phyloP scores from a whole-genome alignment of 164 flowering plant genomes.

The Stephania cephalantha region DNA sequence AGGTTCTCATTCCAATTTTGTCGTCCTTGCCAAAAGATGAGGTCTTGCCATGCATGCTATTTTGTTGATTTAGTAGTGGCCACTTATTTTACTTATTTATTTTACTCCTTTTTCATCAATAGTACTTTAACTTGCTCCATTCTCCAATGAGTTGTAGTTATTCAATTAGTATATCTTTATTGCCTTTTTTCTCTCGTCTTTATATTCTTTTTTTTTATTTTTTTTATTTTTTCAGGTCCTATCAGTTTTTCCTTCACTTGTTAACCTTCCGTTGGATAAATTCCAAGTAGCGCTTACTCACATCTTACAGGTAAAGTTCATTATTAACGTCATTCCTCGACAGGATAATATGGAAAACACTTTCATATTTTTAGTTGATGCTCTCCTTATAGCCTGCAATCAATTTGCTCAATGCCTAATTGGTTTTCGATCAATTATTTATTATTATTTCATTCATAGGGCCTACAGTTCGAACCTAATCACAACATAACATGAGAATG shows the following conservation, averaged over 20 bases:
- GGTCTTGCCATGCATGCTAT: constrained; percentile 33
- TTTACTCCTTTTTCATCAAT: not conserved
- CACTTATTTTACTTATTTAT: not conserved
- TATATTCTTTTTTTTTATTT: not conserved
- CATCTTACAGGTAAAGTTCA: constrained; percentile 58
- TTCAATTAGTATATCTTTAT: not conserved
- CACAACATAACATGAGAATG: not conserved
- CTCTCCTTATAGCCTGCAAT: not conserved
- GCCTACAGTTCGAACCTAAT: not conserved
- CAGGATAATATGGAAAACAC: not conserved
- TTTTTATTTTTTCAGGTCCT: constrained; percentile 43
- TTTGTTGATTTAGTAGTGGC: not conserved
- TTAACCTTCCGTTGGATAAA: constrained; percentile 72
- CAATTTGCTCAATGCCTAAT: not conserved
- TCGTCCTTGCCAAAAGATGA: constrained; percentile 75
- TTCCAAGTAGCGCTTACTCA: constrained; percentile 73
- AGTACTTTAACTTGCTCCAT: not conserved
- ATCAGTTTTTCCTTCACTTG: constrained; percentile 59
- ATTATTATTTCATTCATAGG: not conserved
- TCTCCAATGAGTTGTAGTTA: not conserved
- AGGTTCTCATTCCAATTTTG: constrained; percentile 70
- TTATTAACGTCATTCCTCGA: not conserved
- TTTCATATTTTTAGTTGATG: not conserved
- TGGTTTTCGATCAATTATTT: not conserved
- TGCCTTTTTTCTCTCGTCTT: not conserved